Percentiles rank a stretch among this genome's conserved stretches.
These are phyloP conservation scores for Catharanthus roseus DNA, from an alignment of 257 asterid species.

Conservation along the genomic window DNA sequence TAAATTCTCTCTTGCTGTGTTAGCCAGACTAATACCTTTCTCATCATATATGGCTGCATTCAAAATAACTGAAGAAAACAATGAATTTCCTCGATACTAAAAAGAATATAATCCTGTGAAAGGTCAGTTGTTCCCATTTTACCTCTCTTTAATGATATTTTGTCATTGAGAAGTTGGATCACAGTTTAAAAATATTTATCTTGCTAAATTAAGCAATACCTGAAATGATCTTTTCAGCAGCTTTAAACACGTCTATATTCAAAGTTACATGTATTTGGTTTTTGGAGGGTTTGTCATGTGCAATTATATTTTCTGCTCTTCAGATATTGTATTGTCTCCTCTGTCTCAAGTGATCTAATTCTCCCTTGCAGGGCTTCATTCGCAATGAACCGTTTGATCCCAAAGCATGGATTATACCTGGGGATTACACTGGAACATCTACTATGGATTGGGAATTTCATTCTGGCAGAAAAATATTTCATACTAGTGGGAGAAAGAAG, in stretches of 20 bases:
- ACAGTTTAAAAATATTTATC: too few species aligned
- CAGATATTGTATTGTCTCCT: background rate
- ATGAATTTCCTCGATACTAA: too few species aligned
- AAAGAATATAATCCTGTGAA: too few species aligned
- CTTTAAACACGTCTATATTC: background rate
- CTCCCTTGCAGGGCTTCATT: slow-evolving; percentile 55
- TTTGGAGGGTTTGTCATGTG: background rate
- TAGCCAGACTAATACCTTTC: too few species aligned
- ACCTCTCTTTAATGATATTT: too few species aligned
- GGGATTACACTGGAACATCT: slow-evolving; percentile 28
- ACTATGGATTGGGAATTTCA: slow-evolving; percentile 29
- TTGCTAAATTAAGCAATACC: background rate
- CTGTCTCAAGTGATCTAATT: background rate
- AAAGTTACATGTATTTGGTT: background rate
- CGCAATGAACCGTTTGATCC: slow-evolving; percentile 68
- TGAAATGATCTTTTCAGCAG: background rate
- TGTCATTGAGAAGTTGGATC: too few species aligned
- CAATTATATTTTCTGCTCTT: background rate
- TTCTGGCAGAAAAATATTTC: slow-evolving; percentile 30
- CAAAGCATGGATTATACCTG: slow-evolving; percentile 64
- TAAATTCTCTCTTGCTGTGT: too few species aligned
- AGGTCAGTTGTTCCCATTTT: too few species aligned
- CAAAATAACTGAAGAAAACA: too few species aligned
- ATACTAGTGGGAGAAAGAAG: slow-evolving; percentile 23
- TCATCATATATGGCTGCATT: too few species aligned